Percentiles rank a stretch among this genome's conserved stretches.
These are phyloP conservation scores for Linnemannia exigua DNA, from an alignment of 192 early-diverging fungal genomes.

Conservation along the genomic window DNA sequence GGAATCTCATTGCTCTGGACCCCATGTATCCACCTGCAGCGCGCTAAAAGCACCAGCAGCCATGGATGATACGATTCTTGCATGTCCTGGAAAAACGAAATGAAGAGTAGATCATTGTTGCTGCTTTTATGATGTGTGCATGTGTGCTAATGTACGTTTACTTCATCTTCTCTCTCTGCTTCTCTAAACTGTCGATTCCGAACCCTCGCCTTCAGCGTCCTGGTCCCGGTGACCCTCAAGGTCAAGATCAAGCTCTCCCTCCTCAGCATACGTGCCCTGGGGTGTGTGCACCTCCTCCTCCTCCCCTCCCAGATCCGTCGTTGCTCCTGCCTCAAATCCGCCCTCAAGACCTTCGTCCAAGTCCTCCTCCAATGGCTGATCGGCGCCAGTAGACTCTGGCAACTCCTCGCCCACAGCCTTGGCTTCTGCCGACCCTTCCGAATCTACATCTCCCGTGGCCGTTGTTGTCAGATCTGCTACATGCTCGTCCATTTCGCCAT, in stretches of 20 bases:
- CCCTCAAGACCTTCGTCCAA: conserved; percentile 28
- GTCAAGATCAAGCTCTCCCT: conserved; percentile 40
- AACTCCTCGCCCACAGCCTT: conserved; percentile 1
- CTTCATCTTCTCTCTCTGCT: background rate
- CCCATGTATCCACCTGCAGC: background rate
- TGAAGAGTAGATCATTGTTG: background rate
- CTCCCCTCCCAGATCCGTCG: conserved; percentile 48
- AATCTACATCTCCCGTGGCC: background rate
- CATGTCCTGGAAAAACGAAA: background rate
- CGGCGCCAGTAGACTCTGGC: background rate
- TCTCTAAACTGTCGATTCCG: conserved; percentile 31
- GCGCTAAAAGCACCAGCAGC: too few relatives aligned
- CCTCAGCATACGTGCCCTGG: conserved; percentile 25
- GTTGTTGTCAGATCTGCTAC: background rate
- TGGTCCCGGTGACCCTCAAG: conserved; percentile 39
- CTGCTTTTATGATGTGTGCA: background rate
- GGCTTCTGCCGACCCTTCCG: background rate
- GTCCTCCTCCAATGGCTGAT: conserved; percentile 25
- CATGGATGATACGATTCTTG: background rate
- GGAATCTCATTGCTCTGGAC: conserved; percentile 18
- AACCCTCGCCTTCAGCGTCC: conserved; percentile 15
- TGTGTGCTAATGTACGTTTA: conserved; percentile 9
- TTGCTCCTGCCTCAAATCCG: conserved; percentile 38
- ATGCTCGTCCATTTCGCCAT: conserved; percentile 34
- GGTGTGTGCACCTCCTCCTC: conserved; percentile 47